A percentile compares a stretch with the other conserved stretches of the same genome.
These are phyloP conservation scores for Silene coronaria DNA, from an alignment of 179 eudicot species.

Conservation along the genomic window DNA sequence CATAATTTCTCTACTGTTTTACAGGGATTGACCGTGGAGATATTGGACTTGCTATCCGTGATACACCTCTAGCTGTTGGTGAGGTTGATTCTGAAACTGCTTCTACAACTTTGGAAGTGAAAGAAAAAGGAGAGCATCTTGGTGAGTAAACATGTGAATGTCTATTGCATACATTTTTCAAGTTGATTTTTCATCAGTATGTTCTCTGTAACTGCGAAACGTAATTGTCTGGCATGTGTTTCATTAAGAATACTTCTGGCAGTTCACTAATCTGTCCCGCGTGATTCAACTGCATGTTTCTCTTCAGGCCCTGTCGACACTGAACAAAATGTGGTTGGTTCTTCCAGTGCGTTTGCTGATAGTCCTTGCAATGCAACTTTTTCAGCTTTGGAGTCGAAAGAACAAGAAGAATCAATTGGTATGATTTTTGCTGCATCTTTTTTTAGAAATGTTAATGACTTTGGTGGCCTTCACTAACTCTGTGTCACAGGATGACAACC, in stretches of 20 bases:
- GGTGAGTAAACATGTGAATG: not conserved
- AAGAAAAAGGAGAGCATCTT: not conserved
- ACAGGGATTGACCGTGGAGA: slow-evolving; percentile 12
- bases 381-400: not conserved
- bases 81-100: slow-evolving; percentile 7
- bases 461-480: not conserved
- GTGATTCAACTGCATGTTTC: not conserved
- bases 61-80: not conserved
- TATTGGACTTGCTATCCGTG: not conserved
- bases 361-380: not conserved
- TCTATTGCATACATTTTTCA: not conserved
- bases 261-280: not conserved
- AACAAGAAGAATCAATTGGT: slow-evolving; percentile 6
- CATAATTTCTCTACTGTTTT: not conserved
- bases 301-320: slow-evolving; percentile 5
- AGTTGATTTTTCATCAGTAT: not conserved
- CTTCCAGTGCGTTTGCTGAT: not conserved
- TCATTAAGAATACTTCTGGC: not conserved
- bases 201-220: not conserved
- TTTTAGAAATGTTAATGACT: not conserved
- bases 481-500: not conserved
- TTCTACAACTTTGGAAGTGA: not conserved
- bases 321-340: slow-evolving; percentile 10
- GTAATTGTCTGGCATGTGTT: not conserved
- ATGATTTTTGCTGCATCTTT: not conserved